Conservation (phyloP, 1,139 yeast species). For the Saccharomyces hybrid region DNA sequence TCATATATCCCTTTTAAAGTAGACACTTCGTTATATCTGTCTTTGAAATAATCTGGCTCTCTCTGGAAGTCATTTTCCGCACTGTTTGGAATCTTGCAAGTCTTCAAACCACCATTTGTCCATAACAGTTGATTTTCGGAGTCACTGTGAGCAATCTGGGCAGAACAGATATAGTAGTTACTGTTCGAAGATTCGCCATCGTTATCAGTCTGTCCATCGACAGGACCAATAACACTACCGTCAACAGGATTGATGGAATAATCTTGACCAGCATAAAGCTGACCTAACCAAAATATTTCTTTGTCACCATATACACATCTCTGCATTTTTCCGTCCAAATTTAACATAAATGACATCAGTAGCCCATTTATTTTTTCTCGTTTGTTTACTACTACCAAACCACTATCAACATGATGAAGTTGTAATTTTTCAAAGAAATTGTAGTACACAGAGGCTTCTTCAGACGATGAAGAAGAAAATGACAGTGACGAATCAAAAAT, state of each 20-base stretch:
- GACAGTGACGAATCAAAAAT: conserved; percentile 22
- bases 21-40: conserved; percentile 24
- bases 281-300: conserved; percentile 55
- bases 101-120: conserved; percentile 61
- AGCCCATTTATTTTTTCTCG: conserved; percentile 37
- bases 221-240: conserved; percentile 11
- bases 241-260: conserved; percentile 26
- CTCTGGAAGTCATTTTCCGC: conserved; percentile 32
- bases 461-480: conserved; percentile 4
- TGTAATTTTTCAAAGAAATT: conserved; percentile 30
- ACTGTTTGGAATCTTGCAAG: conserved; percentile 44
- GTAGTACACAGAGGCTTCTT: conserved; percentile 16
- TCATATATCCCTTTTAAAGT: conserved; percentile 30
- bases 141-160: conserved; percentile 61
- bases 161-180: conserved; percentile 43
- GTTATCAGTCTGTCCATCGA: conserved; percentile 3
- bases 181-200: conserved; percentile 11
- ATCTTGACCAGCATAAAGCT: conserved; percentile 44
- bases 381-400: conserved; percentile 40
- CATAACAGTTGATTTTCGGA: conserved; percentile 44
- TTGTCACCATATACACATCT: conserved; percentile 50
- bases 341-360: conserved; percentile 37
- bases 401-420: conserved; percentile 45
- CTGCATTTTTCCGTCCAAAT: conserved; percentile 35
- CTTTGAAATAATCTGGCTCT: conserved; percentile 31